phyloP scores from a whole-genome alignment of 2,329 filamentous ascomycete genomes.

The Colletotrichum coccodes region DNA sequence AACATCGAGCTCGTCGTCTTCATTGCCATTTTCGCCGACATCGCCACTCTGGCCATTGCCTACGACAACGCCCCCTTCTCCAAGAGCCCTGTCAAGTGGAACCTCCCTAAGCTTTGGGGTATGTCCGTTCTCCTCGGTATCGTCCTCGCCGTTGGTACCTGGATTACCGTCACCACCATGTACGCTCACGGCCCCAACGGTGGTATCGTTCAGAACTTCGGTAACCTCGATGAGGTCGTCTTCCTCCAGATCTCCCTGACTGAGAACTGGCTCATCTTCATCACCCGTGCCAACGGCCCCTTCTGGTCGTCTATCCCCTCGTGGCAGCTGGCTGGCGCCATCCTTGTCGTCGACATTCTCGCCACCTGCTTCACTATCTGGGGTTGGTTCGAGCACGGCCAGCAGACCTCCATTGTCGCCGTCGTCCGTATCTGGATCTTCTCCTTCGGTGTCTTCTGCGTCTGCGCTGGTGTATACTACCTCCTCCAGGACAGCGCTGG shows the following conservation, averaged over 20 bases:
- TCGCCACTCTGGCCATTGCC: conserved; percentile 90
- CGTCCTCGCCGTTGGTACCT: conserved; percentile 84
- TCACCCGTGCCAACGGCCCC: conserved; percentile 90
- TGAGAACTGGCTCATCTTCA: conserved; percentile 97
- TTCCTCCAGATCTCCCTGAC: conserved; percentile 92
- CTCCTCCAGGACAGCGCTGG: conserved; percentile 82
- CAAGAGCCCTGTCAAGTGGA: conserved; percentile 82
- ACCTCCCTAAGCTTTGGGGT: conserved; percentile 92
- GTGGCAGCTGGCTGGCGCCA: conserved; percentile 83
- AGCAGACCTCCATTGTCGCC: conserved; percentile 80
- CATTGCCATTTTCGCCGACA: conserved; percentile 94
- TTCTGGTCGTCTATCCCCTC: conserved; percentile 93
- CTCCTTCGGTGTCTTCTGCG: conserved; percentile 88
- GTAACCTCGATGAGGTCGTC: conserved; percentile 82
- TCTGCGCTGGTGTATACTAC: conserved; percentile 80
- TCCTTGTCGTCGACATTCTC: conserved; percentile 83
- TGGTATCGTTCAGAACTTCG: conserved; percentile 91
- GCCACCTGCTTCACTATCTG: conserved; percentile 89
- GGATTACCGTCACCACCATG: conserved; percentile 91
- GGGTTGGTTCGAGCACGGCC: conserved; percentile 77
- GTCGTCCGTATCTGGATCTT: conserved; percentile 92
- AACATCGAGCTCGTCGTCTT: conserved; percentile 92
- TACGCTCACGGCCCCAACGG: conserved; percentile 73
- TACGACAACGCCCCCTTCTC: conserved; percentile 79
- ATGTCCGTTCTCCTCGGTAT: conserved; percentile 88